Percentiles rank a stretch among this genome's conserved stretches.
Evolutionary conservation across 805 yeast genomes (phyloP).

Genomic region (Grigorovia yakushimaensis): DNA sequence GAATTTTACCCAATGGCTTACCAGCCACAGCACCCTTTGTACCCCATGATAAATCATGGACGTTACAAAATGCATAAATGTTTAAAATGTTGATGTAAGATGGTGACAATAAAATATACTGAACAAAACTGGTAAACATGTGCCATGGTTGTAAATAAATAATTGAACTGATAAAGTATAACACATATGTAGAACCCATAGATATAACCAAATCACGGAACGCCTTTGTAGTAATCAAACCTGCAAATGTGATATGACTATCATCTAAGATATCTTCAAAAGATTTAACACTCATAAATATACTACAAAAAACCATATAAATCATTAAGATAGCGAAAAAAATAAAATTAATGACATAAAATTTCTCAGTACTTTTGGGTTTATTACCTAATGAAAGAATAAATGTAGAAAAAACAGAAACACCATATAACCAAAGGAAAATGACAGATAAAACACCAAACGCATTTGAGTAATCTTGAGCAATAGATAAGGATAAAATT

Average conservation of each 20-base stretch:
- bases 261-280: conserved; percentile 39
- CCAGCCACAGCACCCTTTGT: conserved; percentile 70
- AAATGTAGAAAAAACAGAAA: conserved; percentile 74
- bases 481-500: conserved; percentile 73
- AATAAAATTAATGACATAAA: conserved; percentile 63
- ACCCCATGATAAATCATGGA: conserved; percentile 97
- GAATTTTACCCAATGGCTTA: conserved; percentile 77
- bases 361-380: conserved; percentile 78
- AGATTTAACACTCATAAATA: conserved; percentile 68
- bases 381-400: conserved; percentile 88
- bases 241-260: conserved; percentile 30
- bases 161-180: conserved; percentile 71
- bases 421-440: conserved; percentile 76
- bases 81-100: conserved; percentile 84
- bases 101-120: conserved; percentile 77
- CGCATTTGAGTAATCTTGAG: conserved; percentile 42
- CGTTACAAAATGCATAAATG: conserved; percentile 91
- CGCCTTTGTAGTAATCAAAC: conserved; percentile 52
- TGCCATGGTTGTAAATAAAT: conserved; percentile 87
- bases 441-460: conserved; percentile 72
- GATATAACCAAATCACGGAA: conserved; percentile 87
- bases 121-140: conserved; percentile 79
- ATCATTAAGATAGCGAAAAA: conserved; percentile 84
- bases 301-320: conserved; percentile 80
- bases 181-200: conserved; percentile 68